These are phyloP conservation scores for Chamaenerion angustifolium DNA, from an alignment of 345 rosid species.

Conservation along the genomic window DNA sequence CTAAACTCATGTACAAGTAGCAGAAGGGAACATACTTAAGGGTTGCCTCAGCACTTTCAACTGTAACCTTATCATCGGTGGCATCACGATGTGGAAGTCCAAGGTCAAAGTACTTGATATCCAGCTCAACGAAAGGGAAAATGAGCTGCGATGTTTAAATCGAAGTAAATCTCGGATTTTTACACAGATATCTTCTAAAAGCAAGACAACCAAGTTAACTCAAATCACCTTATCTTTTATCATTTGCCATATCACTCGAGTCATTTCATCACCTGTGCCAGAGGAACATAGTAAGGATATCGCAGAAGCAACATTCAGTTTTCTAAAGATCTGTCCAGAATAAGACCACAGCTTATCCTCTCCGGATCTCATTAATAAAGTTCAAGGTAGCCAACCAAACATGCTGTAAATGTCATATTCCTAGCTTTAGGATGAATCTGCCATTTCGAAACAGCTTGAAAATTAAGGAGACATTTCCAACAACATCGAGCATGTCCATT, in stretches of 20 bases:
- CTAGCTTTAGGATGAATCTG: too few relatives aligned
- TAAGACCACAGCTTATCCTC: background rate
- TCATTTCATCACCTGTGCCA: slow-evolving; percentile 96
- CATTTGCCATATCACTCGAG: slow-evolving; percentile 81
- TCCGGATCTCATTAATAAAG: too few relatives aligned
- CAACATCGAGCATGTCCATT: background rate
- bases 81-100: slow-evolving; percentile 54
- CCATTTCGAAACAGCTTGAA: too few relatives aligned
- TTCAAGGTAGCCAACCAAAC: too few relatives aligned
- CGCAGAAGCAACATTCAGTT: background rate
- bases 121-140: slow-evolving; percentile 68
- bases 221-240: slow-evolving; percentile 85
- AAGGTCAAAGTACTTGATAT: slow-evolving; percentile 58
- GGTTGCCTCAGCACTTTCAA: slow-evolving; percentile 61
- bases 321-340: background rate
- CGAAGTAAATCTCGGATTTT: background rate
- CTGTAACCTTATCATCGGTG: slow-evolving; percentile 50
- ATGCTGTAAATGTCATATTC: too few relatives aligned
- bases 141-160: slow-evolving; percentile 47
- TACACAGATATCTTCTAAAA: background rate
- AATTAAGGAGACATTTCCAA: too few relatives aligned
- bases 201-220: background rate
- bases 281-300: background rate
- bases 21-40: slow-evolving; percentile 30
- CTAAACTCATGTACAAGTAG: too few relatives aligned